These are phyloP conservation scores for Tricholoma sp. DNA, from an alignment of 768 basidiomycete species.

Conservation along the genomic window DNA sequence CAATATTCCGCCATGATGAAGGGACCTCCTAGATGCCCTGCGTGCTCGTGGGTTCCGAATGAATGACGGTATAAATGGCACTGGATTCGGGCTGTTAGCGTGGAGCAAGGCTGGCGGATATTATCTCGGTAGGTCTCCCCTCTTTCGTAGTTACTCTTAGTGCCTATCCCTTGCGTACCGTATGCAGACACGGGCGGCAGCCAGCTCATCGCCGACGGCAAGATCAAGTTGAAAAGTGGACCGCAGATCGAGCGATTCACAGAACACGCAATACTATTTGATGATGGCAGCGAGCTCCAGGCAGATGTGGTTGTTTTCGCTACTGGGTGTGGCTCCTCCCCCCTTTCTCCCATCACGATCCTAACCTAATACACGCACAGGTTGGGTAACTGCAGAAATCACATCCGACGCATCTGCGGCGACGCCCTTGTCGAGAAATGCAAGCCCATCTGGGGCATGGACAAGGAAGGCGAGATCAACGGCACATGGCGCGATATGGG, in stretches of 20 bases:
- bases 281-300: conserved; percentile 36
- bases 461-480: conserved; percentile 55
- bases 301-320: conserved; percentile 49
- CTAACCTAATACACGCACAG: neutral
- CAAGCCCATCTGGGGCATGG: conserved; percentile 55
- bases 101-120: conserved; percentile 55
- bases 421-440: conserved; percentile 36
- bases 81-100: conserved; percentile 46
- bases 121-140: conserved; percentile 47
- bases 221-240: conserved; percentile 64
- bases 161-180: neutral
- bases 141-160: neutral
- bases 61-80: conserved; percentile 44
- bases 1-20: conserved; percentile 10
- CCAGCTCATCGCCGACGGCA: conserved; percentile 53
- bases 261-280: conserved; percentile 36
- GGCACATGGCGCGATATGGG: conserved; percentile 46
- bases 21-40: conserved; percentile 51
- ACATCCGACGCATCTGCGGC: conserved; percentile 38
- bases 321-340: conserved; percentile 32
- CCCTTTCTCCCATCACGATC: neutral
- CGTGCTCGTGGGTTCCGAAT: conserved; percentile 52
- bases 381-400: conserved; percentile 33
- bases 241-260: conserved; percentile 38
- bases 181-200: conserved; percentile 46